Evolutionary conservation across 768 basidiomycete genomes (phyloP), one percentile per base, ranked within the genome.

Genomic region (Pleurotus tuoliensis): DNA sequence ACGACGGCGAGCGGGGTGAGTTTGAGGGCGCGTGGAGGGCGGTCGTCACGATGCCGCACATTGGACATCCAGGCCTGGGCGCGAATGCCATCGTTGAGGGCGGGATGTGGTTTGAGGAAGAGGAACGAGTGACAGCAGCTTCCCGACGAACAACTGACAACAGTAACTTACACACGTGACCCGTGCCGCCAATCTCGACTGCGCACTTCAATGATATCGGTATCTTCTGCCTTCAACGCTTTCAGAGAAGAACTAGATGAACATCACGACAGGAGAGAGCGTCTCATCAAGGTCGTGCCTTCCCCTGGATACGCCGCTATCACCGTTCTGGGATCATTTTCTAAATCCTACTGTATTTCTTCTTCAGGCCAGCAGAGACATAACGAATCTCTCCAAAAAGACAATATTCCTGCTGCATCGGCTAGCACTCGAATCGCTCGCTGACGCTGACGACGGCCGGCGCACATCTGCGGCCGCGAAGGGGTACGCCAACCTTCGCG

Each of bases 361-460:
- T 41, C 40, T 44, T 12, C 68, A 92, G 90, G 79, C 82, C 39
- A 88, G 86, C 66, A 86, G 96, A 37, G 94, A 97, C 71, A 82
- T 93, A 50, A 98, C 95, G 22, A 90, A 86, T 62, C 78, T 90
- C 37, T 93, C 94, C 51, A 99, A 99, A 71, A 95, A 92, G 72
- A 77, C 86, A 61, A 98, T 99, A 60, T 98, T 98, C 67, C 84
- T 92, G 40, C 78, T 98, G 3, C 96, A 98, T 65, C 88, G 94
- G 49, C 73, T 86, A 57, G 68, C 73, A 3, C 64, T 67, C 62
- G 76, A 76, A 50, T 67, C 71, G 37, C 59, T 69, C n/a, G 20
- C 66, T 41, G 71, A 73, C 57, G 6, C 51, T 12, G 67, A 70
- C 34, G 61, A 62, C 16, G 61, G 63, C 11, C 59, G 63, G 5